Evolutionary conservation across 1,139 yeast genomes (phyloP), one percentile per base, ranked within the genome.

Genomic region (Pichia sp.): DNA sequence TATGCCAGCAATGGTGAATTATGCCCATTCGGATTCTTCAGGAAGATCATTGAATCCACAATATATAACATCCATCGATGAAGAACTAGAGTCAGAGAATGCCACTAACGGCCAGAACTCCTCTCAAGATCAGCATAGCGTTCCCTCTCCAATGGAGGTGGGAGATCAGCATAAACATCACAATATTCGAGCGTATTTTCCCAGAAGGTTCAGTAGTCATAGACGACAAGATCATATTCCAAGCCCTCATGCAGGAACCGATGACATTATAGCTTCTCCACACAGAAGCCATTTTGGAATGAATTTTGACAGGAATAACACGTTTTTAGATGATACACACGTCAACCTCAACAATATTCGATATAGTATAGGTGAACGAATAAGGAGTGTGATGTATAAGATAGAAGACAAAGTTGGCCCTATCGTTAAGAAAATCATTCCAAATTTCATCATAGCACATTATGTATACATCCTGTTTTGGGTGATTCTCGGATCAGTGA

Each of bases 391-490:
- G n/a, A 49, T 68, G 7, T 67, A 65, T 46, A 60, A 54, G 40
- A 16, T 67, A 7, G 71, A 68, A 48, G 67, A 62, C 41, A 53
- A 46, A 9, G 4, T 74, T 14, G 73, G 75, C 27, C 91, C 92
- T 0, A 69, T 78, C 52, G 70, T 80, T 30, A 73, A 71, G 58
- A 73, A 78, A 51, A 59, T 87, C 7, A 73, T 86, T 40, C 93
- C 95, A 14, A 85, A 85, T 63, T 91, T 91, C 66, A 77, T 88
- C 48, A 87, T 85, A 2, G 88, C 85, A 14, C 97, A 91, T 68
- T 90, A 88, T 71, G 76, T 77, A 45, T 87, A 86, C 67, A 79
- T 86, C 58, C 66, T 83, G 0, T 49, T 67, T 16, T 72, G 79
- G 77, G 71, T 77, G 1, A 74, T 93, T 6, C 46, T 89, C 1